Percentiles rank a stretch among this genome's conserved stretches.
phyloP scores from a whole-genome alignment of 257 asterid genomes.

The Solanum virginianum region DNA sequence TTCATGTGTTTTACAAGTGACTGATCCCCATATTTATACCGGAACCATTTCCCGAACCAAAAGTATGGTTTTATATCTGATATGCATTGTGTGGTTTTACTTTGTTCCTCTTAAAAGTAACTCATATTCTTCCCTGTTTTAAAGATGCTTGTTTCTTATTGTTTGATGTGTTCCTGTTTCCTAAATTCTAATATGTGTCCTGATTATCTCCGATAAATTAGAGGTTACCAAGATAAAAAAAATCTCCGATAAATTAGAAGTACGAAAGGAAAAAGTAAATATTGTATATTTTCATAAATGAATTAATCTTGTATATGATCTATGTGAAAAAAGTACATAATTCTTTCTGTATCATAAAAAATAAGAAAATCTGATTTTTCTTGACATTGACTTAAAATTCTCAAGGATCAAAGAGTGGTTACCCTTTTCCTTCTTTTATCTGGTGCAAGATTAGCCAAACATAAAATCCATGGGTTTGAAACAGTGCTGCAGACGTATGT shows the following conservation, averaged over 20 bases:
- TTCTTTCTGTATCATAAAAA: background rate
- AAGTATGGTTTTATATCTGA: background rate
- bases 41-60: background rate
- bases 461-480: background rate
- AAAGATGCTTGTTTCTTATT: background rate
- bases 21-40: background rate
- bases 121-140: background rate
- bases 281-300: background rate
- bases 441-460: background rate
- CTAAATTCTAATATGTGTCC: background rate
- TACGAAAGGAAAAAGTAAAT: background rate
- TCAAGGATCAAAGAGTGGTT: background rate
- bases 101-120: background rate
- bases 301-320: background rate
- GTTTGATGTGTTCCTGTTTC: background rate
- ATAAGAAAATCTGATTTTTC: background rate
- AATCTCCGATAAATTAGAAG: background rate
- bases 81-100: background rate
- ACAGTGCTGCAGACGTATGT: background rate
- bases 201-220: background rate
- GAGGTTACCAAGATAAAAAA: too few species aligned
- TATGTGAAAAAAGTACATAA: background rate
- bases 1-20: background rate
- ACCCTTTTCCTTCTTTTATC: background rate
- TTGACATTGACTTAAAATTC: background rate